These are phyloP conservation scores for Neurospora sp. DNA, from an alignment of 2,329 filamentous ascomycete species.

Conservation along the genomic window DNA sequence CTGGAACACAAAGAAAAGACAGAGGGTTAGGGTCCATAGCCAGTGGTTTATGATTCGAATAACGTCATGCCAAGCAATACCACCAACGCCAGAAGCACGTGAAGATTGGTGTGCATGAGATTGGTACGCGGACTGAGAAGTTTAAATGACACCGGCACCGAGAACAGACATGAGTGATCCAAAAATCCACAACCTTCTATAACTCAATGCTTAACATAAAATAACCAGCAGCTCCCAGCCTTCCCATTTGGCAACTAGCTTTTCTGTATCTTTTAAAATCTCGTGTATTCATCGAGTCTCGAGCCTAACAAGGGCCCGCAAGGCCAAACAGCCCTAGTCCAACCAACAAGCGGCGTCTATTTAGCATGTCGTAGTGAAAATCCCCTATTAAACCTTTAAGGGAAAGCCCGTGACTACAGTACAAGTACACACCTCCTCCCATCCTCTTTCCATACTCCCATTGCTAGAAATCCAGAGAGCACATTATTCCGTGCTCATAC, in stretches of 20 bases:
- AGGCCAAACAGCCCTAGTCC: background rate
- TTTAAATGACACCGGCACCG: background rate
- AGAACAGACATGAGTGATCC: background rate
- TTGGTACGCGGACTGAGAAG: background rate
- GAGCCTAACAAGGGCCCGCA: background rate
- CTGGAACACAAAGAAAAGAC: background rate
- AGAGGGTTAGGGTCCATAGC: background rate
- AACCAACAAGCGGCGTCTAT: constrained; percentile 10
- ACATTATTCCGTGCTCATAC: background rate
- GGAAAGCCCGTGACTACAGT: constrained; percentile 17
- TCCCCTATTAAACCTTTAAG: constrained; percentile 8
- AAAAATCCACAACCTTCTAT: background rate
- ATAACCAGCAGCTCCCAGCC: background rate
- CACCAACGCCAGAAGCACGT: too few species aligned
- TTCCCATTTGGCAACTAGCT: background rate
- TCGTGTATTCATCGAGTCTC: background rate
- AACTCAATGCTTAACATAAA: background rate
- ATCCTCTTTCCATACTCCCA: background rate
- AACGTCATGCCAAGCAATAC: background rate
- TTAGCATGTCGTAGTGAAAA: constrained; percentile 6
- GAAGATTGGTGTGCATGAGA: background rate
- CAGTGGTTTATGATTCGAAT: background rate
- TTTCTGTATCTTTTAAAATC: background rate
- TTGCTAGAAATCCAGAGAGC: constrained; percentile 7
- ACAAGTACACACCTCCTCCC: constrained; percentile 15